These are phyloP conservation scores for Calonectria multiphialidica DNA, from an alignment of 2,329 filamentous ascomycete species.

Conservation along the genomic window DNA sequence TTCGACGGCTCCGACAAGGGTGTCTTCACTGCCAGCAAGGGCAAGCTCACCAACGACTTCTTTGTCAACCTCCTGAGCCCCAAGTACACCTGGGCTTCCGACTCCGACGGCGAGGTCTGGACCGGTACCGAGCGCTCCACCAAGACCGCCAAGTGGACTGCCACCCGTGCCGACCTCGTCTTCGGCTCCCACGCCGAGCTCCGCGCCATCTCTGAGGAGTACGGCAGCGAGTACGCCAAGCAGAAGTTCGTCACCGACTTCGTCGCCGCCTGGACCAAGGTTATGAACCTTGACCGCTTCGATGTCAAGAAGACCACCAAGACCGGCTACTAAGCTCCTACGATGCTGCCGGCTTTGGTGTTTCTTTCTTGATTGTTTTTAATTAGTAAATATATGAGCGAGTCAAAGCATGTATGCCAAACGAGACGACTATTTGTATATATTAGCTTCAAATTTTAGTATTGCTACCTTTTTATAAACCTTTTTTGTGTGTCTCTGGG, in stretches of 20 bases:
- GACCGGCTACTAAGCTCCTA: neutral
- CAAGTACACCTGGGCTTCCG: slow-evolving; percentile 68
- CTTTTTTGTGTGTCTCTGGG: neutral
- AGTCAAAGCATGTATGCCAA: neutral
- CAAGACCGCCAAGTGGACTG: slow-evolving; percentile 47
- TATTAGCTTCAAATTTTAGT: neutral
- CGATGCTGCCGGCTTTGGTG: neutral
- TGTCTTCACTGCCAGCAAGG: slow-evolving; percentile 76
- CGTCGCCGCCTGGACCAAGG: slow-evolving; percentile 78
- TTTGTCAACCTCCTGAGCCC: slow-evolving; percentile 81
- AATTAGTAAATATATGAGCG: slow-evolving; percentile 5
- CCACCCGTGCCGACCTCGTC: slow-evolving; percentile 76
- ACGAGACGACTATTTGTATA: neutral
- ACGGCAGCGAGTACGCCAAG: slow-evolving; percentile 69
- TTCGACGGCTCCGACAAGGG: slow-evolving; percentile 76
- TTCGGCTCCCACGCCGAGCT: slow-evolving; percentile 82
- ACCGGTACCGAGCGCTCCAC: slow-evolving; percentile 34
- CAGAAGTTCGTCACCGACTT: slow-evolving; percentile 80
- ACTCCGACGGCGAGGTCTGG: slow-evolving; percentile 66
- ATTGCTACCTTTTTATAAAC: neutral
- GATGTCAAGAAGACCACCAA: slow-evolving; percentile 53
- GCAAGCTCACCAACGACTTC: slow-evolving; percentile 82
- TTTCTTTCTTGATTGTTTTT: neutral
- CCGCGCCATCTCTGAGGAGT: slow-evolving; percentile 78
- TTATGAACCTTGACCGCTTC: slow-evolving; percentile 80